Base-by-base conservation (phyloP, 805 yeast genomes). In the Zygotorulaspora danielsina region DNA sequence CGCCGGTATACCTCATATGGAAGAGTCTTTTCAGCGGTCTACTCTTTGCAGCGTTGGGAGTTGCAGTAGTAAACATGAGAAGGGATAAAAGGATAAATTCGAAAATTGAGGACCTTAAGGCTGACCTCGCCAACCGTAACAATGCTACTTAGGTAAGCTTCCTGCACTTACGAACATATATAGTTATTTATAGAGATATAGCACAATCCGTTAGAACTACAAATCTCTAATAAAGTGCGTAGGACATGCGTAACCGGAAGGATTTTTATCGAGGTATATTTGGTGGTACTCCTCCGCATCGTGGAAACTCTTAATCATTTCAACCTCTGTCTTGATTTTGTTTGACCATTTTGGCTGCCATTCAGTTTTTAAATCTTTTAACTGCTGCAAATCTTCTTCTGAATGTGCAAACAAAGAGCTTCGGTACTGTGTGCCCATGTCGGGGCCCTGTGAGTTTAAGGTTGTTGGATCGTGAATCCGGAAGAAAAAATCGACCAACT, bases 201-300 rank as follows among this genome's bases (percentile, higher is more conserved):
- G n/a, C n/a, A n/a, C n/a, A n/a, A n/a, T n/a, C n/a, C n/a, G n/a
- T 19, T 31, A 32, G 31, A 37, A 26, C 22, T 50, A 67, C 20
- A 67, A 38, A 31, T 68, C 64, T 65, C 97, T 79, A 39, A 85
- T 59, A 51, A 73, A 88, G 57, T 90, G 97, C 3, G 90, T 79
- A 15, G 96, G 90, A 60, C 97, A 90, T 43, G 84, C 85, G 61
- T 89, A 87, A 4, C 97, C 97, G 4, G 67, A 63, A 2, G 96
- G 95, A 59, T 90, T 87, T 54, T 77, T 79, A 41, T 73, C 72
- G 53, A 90, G 69, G 60, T 93, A 90, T 45, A 72, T 56, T 60
- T 90, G 97, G 61, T 90, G 98, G 61, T 89, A 90, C 25, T 80
- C 89, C 64, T 90, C 98, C n/a, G 97, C 97, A 57, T 89, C 96